Evolutionary conservation across 345 rosid species (phyloP).

Genomic region (Camelina neglecta): DNA sequence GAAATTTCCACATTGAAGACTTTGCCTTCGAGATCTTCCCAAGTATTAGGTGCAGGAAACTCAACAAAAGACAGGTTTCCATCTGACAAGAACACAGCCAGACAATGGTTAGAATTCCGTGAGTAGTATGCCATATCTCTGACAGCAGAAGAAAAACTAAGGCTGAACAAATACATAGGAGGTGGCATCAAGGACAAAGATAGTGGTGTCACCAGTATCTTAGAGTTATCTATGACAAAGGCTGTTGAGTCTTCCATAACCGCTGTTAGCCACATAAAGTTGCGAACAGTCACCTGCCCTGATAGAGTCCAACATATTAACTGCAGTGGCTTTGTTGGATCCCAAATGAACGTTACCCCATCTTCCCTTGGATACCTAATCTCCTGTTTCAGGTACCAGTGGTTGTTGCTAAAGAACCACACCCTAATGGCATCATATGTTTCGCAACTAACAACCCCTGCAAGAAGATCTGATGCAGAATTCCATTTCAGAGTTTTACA

Average conservation of each 20-base stretch:
- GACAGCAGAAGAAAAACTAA: constrained; percentile 68
- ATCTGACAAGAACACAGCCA: constrained; percentile 80
- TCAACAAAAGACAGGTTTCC: constrained; percentile 75
- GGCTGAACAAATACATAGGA: constrained; percentile 79
- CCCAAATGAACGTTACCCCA: constrained; percentile 86
- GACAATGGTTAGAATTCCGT: constrained; percentile 56
- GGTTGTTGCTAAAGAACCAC: constrained; percentile 89
- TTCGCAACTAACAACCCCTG: constrained; percentile 67
- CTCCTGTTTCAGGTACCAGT: constrained; percentile 94
- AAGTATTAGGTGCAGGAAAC: constrained; percentile 66
- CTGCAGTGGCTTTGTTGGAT: constrained; percentile 87
- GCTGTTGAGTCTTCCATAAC: constrained; percentile 83
- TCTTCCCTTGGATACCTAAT: constrained; percentile 62
- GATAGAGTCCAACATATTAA: constrained; percentile 83
- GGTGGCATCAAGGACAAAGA: constrained; percentile 87
- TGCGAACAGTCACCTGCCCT: constrained; percentile 68
- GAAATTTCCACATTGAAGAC: constrained; percentile 66
- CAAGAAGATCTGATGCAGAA: constrained; percentile 87
- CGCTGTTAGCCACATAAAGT: constrained; percentile 79
- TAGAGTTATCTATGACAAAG: constrained; percentile 75
- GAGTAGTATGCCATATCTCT: constrained; percentile 67
- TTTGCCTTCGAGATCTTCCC: constrained; percentile 88
- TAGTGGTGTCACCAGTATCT: constrained; percentile 81
- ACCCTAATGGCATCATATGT: constrained; percentile 66
- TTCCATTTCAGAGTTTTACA: constrained; percentile 82